Conservation (phyloP, 78 protist species). For the Dictyostelium discoideum region DNA sequence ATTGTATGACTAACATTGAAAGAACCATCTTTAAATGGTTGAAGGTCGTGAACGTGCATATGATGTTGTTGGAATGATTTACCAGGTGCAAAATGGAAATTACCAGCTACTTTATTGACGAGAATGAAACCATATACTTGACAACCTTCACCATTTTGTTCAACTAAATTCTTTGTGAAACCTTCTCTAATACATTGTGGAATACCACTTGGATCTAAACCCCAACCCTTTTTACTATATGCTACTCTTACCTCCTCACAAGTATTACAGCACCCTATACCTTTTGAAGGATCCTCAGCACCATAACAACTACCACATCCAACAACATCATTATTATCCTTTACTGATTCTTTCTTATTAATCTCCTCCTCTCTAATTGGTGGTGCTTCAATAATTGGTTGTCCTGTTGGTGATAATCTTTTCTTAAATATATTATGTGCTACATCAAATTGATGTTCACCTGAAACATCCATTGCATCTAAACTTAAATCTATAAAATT, state of each 20-base stretch:
- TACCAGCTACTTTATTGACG: conserved; percentile 94
- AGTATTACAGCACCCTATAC: conserved; percentile 92
- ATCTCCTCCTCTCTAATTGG: conserved; percentile 49
- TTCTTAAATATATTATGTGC: conserved; percentile 80
- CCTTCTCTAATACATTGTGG: conserved; percentile 70
- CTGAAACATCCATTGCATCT: conserved; percentile 93
- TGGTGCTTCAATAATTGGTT: conserved; percentile 50
- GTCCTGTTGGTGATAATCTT: conserved; percentile 56
- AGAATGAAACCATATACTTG: conserved; percentile 85
- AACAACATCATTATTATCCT: background rate
- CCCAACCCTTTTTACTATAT: conserved; percentile 92
- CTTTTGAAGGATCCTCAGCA: conserved; percentile 82
- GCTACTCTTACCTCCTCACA: conserved; percentile 91
- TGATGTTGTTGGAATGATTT: conserved; percentile 78
- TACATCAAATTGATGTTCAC: conserved; percentile 92
- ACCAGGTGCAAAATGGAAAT: conserved; percentile 95
- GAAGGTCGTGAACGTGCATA: conserved; percentile 88
- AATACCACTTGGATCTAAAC: conserved; percentile 67
- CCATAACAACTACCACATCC: conserved; percentile 95
- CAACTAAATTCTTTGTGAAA: conserved; percentile 68
- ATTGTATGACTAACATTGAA: conserved; percentile 92
- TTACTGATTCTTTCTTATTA: background rate
- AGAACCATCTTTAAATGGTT: conserved; percentile 42
- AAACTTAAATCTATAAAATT: conserved; percentile 59
- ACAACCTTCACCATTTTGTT: conserved; percentile 93